Percentiles rank a stretch among this genome's conserved stretches.
These are phyloP conservation scores for Microbotryomycetes sp. DNA, from an alignment of 1,284 basidiomycete genomes.

Conservation along the genomic window DNA sequence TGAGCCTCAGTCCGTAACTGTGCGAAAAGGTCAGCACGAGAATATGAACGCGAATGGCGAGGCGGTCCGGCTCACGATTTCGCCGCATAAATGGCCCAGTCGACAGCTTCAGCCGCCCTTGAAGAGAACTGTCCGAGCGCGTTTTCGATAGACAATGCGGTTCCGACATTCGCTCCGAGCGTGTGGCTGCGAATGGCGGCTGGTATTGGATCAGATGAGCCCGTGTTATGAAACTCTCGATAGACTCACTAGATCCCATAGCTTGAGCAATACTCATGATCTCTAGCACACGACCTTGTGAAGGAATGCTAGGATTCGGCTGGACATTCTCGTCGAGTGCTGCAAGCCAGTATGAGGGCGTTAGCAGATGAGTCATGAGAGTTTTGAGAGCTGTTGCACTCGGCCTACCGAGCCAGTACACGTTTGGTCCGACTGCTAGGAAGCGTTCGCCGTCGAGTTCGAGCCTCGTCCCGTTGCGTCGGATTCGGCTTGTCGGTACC, in stretches of 20 bases:
- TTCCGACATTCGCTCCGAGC: slow-evolving; percentile 42
- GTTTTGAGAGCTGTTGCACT: slow-evolving; percentile 1
- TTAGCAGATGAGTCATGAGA: not conserved
- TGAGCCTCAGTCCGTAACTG: slow-evolving; percentile 40
- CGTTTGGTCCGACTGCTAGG: slow-evolving; percentile 35
- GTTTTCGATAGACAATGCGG: slow-evolving; percentile 39
- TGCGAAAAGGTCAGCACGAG: not conserved
- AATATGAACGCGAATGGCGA: not conserved
- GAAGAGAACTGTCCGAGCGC: slow-evolving; percentile 34
- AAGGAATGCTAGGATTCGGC: slow-evolving; percentile 38
- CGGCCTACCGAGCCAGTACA: slow-evolving; percentile 41
- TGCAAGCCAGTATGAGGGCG: slow-evolving; percentile 14
- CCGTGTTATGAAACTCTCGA: not conserved
- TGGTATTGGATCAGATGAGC: not conserved
- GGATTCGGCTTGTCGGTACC: slow-evolving; percentile 22
- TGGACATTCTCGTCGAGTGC: slow-evolving; percentile 37
- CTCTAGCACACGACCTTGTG: slow-evolving; percentile 37
- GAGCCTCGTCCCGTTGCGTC: slow-evolving; percentile 27
- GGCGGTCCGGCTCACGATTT: slow-evolving; percentile 7
- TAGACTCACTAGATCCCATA: slow-evolving; percentile 39
- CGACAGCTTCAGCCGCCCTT: slow-evolving; percentile 38
- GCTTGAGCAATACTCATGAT: slow-evolving; percentile 36
- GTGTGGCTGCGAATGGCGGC: slow-evolving; percentile 40
- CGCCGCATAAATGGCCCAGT: slow-evolving; percentile 42
- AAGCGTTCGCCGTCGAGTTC: slow-evolving; percentile 26